Base-by-base conservation (phyloP, 164 flowering plant species). In the Taxillus chinensis region DNA sequence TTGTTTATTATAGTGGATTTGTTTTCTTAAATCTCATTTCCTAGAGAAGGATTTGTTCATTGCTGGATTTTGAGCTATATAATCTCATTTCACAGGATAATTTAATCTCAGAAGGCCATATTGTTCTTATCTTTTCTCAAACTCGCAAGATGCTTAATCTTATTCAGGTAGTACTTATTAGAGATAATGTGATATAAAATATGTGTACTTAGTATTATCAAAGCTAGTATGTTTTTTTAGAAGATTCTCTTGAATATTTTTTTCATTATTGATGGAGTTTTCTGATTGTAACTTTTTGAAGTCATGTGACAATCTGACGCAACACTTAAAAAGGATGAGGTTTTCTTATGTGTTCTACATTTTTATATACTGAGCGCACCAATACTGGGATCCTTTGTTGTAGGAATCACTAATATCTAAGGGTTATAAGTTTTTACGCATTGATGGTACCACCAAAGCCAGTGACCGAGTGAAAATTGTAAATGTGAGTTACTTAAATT, bases 71-170 rank as follows among this genome's bases (percentile, higher is more conserved):
- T 62, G 62, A 62, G 41, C n/a, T 15, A 2, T 46, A 48, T 42
- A 40, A 17, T 62, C 49, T 11, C 60, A 40, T 48, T 62, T 59
- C 37, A 6, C 75, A 95, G 99, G 89, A 76, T 41, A 77, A 83
- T 57, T 78, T 95, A 66, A 77, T 95, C 72, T 78, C 92, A 6
- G 69, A 77, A 55, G 97, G 95, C 27, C 99, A 95, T 67, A 79
- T 71, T 62, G 89, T 95, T 68, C 85, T 95, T 45, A 87, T 95
- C 60, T 95, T 95, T 73, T 95, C 99, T 59, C 97, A 91, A 72
- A 87, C 96, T 62, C 93, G 97, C 54, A 95, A 95, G 73, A 95
- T 95, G 97, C 88, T 95, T 58, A 77, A 91, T 78, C 80, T 89
- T 52, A 78, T 95, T 62, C 86, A 95, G 96, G 99, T 91, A 55